Percentiles rank a stretch among this genome's conserved stretches.
These are phyloP conservation scores for Myriosclerotinia curreyana DNA, from an alignment of 2,329 filamentous ascomycete genomes.

Conservation along the genomic window DNA sequence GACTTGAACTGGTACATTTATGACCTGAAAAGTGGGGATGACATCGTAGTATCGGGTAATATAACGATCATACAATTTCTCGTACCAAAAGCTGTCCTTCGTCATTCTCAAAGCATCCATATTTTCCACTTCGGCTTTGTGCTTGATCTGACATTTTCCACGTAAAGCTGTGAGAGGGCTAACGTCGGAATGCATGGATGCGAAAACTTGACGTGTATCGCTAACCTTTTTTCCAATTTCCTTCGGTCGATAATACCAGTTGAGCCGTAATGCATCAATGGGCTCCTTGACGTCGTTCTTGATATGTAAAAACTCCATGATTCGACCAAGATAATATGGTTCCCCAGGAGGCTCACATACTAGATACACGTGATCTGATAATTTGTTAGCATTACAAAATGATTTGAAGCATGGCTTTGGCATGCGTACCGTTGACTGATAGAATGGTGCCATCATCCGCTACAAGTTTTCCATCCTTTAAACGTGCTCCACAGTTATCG, in stretches of 20 bases:
- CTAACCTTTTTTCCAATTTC: constrained; percentile 90
- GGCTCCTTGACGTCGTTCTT: constrained; percentile 70
- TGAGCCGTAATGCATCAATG: constrained; percentile 85
- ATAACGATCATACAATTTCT: constrained; percentile 96
- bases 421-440: constrained; percentile 74
- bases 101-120: constrained; percentile 81
- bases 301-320: constrained; percentile 94
- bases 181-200: constrained; percentile 97
- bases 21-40: constrained; percentile 85
- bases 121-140: constrained; percentile 80
- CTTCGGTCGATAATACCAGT: constrained; percentile 97
- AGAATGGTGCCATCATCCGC: constrained; percentile 89
- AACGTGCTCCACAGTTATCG: constrained; percentile 63
- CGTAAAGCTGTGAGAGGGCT: constrained; percentile 89
- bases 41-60: constrained; percentile 98
- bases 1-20: constrained; percentile 92
- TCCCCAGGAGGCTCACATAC: constrained; percentile 97
- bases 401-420: background rate
- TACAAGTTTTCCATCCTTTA: constrained; percentile 74
- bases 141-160: constrained; percentile 87
- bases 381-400: constrained; percentile 26
- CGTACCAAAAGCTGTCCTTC: constrained; percentile 91
- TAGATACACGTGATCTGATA: constrained; percentile 80
- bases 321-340: constrained; percentile 93
- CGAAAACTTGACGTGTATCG: constrained; percentile 88